A percentile compares a stretch with the other conserved stretches of the same genome.
Conservation (phyloP, 257 asterid species). For the Solanum acaule region DNA sequence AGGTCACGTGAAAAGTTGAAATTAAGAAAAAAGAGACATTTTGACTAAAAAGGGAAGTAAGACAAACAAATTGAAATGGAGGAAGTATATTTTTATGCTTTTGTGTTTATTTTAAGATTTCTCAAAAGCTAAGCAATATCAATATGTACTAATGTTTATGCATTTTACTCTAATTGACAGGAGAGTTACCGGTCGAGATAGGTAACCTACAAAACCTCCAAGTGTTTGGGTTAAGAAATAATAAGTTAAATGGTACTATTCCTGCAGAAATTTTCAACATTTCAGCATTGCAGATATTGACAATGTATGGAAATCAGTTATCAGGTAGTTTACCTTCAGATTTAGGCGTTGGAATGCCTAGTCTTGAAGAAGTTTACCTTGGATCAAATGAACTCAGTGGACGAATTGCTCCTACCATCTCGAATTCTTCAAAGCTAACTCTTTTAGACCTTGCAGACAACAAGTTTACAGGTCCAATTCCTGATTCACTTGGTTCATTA, state of each 20-base stretch:
- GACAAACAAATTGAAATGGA: not conserved
- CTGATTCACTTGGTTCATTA: slow-evolving; percentile 15
- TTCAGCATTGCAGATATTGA: not conserved
- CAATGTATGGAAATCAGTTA: not conserved
- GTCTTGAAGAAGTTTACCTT: not conserved
- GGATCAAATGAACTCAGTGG: not conserved
- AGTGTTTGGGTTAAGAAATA: not conserved
- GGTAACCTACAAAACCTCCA: slow-evolving; percentile 7
- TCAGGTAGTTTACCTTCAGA: slow-evolving; percentile 6
- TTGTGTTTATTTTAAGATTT: not conserved
- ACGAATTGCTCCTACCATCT: slow-evolving; percentile 9
- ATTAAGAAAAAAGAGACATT: no score
- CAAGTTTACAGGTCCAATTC: slow-evolving; percentile 11
- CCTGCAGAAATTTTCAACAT: slow-evolving; percentile 11
- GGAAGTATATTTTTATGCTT: not conserved
- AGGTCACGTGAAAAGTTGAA: not conserved
- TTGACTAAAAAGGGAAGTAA: not conserved
- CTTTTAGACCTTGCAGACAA: not conserved
- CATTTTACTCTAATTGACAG: not conserved
- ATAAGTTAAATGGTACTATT: slow-evolving; percentile 13
- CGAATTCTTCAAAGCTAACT: slow-evolving; percentile 9
- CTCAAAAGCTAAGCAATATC: not conserved
- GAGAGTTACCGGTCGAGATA: slow-evolving; percentile 12
- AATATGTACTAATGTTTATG: not conserved
- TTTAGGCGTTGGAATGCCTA: slow-evolving; percentile 6